Conservation (phyloP, 139 green algal genomes). For the Dunaliella primolecta region DNA sequence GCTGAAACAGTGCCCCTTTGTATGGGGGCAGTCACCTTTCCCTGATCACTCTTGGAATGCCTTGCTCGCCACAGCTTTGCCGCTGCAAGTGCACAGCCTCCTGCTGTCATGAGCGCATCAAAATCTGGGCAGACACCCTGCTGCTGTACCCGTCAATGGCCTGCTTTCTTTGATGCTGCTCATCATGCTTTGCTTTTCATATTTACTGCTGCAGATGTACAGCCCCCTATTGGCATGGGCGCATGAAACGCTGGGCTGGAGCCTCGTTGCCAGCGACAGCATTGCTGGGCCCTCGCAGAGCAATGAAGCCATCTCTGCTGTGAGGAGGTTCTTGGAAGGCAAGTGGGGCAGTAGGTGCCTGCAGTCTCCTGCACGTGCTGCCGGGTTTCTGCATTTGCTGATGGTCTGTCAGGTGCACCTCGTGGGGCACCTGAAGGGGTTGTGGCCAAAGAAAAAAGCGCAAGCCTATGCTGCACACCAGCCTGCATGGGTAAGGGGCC, state of each 20-base stretch:
- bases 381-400: background rate
- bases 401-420: background rate
- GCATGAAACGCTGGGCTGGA: conserved; percentile 46
- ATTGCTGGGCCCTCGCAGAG: conserved; percentile 66
- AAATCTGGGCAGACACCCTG: background rate
- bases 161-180: too few species aligned
- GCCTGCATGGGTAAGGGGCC: too few species aligned
- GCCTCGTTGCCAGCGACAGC: conserved; percentile 51
- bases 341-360: background rate
- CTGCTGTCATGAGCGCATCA: background rate
- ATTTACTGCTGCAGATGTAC: conserved; percentile 40
- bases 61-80: too few species aligned
- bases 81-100: background rate
- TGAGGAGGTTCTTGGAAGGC: conserved; percentile 50
- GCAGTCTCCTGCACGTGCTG: background rate
- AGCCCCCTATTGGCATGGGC: conserved; percentile 69
- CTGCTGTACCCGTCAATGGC: too few species aligned
- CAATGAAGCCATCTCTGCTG: conserved; percentile 25
- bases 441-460: too few species aligned
- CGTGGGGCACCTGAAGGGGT: too few species aligned
- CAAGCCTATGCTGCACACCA: too few species aligned
- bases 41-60: too few species aligned
- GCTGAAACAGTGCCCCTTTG: too few species aligned
- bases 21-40: too few species aligned
- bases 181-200: background rate